These are phyloP conservation scores for Didymella pinodella DNA, from an alignment of 2,329 filamentous ascomycete genomes.

Conservation along the genomic window DNA sequence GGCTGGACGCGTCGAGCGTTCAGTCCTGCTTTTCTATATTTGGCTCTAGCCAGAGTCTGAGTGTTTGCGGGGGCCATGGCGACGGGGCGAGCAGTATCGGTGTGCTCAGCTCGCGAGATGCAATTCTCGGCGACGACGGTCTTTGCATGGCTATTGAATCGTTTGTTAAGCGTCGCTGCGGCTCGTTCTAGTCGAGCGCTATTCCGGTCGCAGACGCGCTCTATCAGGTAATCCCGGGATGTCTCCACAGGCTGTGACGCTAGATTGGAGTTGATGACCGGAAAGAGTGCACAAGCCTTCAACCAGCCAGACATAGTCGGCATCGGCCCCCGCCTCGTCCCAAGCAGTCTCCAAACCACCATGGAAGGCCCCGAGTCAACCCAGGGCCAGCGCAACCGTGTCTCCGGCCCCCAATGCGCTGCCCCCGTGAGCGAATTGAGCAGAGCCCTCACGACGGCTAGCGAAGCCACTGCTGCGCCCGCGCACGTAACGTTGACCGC, in stretches of 20 bases:
- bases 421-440: conserved; percentile 22
- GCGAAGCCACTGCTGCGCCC: conserved; percentile 6
- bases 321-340: conserved; percentile 36
- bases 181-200: conserved; percentile 5
- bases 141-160: neutral
- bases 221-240: conserved; percentile 8
- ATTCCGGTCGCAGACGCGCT: conserved; percentile 11
- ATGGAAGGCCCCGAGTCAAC: conserved; percentile 44
- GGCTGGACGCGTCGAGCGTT: conserved; percentile 18
- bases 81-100: conserved; percentile 3
- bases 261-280: conserved; percentile 20
- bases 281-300: conserved; percentile 16
- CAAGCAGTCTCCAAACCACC: conserved; percentile 35
- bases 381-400: conserved; percentile 18
- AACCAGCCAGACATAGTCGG: conserved; percentile 35
- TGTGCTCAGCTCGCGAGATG: neutral
- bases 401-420: conserved; percentile 27
- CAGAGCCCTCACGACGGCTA: conserved; percentile 15
- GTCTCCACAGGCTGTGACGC: conserved; percentile 14
- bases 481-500: conserved; percentile 13
- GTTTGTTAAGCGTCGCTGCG: neutral
- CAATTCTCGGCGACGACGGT: neutral
- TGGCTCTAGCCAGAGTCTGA: neutral
- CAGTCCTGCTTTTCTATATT: conserved; percentile 8
- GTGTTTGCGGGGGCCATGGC: conserved; percentile 7